These are phyloP conservation scores for Ceratobasidium sp. DNA, from an alignment of 1,284 basidiomycete species.

Conservation along the genomic window DNA sequence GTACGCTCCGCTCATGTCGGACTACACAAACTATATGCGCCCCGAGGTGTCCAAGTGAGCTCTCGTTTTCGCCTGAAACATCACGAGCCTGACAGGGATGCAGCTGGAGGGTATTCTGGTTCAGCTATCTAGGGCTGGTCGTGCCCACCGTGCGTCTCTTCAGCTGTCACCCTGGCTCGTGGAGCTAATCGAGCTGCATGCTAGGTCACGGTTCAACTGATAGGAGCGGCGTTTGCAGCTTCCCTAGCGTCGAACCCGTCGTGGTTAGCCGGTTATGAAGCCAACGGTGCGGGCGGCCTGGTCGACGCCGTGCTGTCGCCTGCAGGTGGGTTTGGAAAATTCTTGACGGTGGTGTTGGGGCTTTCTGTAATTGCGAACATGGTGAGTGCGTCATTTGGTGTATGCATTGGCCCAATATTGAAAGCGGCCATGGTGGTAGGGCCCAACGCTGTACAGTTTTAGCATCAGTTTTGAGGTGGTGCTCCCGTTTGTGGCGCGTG, in stretches of 20 bases:
- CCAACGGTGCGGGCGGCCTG: constrained; percentile 66
- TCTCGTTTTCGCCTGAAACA: not conserved
- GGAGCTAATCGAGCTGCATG: not conserved
- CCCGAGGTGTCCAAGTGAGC: constrained; percentile 63
- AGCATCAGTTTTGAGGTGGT: constrained; percentile 83
- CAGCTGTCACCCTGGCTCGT: not conserved
- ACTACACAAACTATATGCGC: constrained; percentile 73
- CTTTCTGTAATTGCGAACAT: constrained; percentile 85
- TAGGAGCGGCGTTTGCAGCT: constrained; percentile 75
- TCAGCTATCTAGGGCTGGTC: constrained; percentile 76
- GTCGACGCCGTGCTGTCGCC: constrained; percentile 76
- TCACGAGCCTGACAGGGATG: not conserved
- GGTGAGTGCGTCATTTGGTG: constrained; percentile 49
- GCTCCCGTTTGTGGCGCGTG: constrained; percentile 66
- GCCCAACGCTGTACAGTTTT: constrained; percentile 71
- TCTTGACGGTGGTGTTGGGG: constrained; percentile 70
- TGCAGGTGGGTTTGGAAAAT: constrained; percentile 65
- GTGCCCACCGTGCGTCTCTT: constrained; percentile 65
- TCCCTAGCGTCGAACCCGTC: constrained; percentile 65
- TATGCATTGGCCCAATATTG: constrained; percentile 52
- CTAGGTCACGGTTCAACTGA: constrained; percentile 68
- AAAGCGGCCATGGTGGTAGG: constrained; percentile 48
- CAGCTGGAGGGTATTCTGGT: constrained; percentile 73
- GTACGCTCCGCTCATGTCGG: constrained; percentile 68
- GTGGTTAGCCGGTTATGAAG: constrained; percentile 70